A percentile compares a stretch with the other conserved stretches of the same genome.
Evolutionary conservation across 164 flowering plant genomes (phyloP).

Genomic region (Platanus orientalis): DNA sequence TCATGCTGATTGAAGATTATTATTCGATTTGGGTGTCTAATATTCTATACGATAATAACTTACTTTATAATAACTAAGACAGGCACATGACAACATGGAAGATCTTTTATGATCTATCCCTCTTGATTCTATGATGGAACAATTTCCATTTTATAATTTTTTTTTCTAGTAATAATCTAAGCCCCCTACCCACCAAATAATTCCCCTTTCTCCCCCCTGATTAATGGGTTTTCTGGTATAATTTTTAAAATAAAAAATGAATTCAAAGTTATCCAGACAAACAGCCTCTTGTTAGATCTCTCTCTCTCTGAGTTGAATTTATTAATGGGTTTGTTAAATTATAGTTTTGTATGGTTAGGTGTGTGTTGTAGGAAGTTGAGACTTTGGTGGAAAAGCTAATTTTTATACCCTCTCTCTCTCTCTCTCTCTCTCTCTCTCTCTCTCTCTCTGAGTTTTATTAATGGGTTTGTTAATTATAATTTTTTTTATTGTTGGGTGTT

Average conservation of each 20-base stretch:
- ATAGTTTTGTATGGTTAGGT: neutral
- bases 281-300: too few species aligned
- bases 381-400: conserved; percentile 51
- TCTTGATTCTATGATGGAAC: neutral
- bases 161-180: conserved; percentile 20
- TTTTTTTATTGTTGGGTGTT: neutral
- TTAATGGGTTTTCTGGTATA: conserved; percentile 15
- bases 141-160: neutral
- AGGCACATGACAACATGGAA: conserved; percentile 38
- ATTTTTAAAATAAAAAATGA: neutral
- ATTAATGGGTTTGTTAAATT: too few species aligned
- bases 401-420: too few species aligned
- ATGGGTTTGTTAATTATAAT: too few species aligned
- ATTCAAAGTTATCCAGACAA: too few species aligned
- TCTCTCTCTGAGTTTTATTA: too few species aligned
- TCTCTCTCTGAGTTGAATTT: too few species aligned
- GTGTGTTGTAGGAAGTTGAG: conserved; percentile 68
- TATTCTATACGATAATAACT: neutral
- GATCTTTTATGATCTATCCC: conserved; percentile 48
- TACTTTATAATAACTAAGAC: conserved; percentile 17
- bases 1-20: too few species aligned
- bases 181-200: conserved; percentile 28
- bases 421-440: neutral
- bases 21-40: too few species aligned
- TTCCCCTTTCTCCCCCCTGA: conserved; percentile 30